Evolutionary conservation across 345 rosid genomes (phyloP), one percentile per base, ranked within the genome.

Genomic region (Rhodomyrtus tomentosa): DNA sequence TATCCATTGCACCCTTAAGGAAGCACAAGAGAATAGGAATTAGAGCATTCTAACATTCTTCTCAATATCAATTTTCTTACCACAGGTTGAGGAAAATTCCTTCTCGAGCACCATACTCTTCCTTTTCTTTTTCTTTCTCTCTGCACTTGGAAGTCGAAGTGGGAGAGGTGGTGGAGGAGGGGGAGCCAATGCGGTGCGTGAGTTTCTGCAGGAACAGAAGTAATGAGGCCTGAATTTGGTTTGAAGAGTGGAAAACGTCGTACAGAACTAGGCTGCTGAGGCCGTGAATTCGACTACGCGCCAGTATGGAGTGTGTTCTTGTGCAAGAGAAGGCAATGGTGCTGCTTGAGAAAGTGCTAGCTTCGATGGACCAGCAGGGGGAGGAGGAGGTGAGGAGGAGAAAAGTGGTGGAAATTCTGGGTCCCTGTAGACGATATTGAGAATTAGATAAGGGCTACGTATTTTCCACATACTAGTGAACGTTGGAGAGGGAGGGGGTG

Each of bases 251-350:
- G 83, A n/a, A 83, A 87, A 85, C 87, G 87, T 73, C 85, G 88
- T 59, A 73, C 84, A 83, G 48, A 56, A 81, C 56, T 86, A 83
- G 55, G 89, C 48, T 83, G 90, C 29, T 73, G 81, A n/a, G 82
- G 80, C 82, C 25, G 84, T 16, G 82, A 85, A 87, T 55, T 86
- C 84, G 82, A 50, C 45, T 21, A 85, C 83, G 50, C 82, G 84
- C 84, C 88, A 83, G 83, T 86, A 88, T 52, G 87, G 51, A 25
- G 87, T 38, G 50, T 83, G 87, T 50, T 86, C 90, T 81, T 82
- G 89, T 25, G 86, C 79, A 9, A 80, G 87, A 81, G 91, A 87
- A 76, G 90, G 91, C 3, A 90, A 84, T 3, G 87, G 68, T 56
- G 18, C 2, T 12, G 18, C 9, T n/a, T n/a, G 18, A 56, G 27